These are phyloP conservation scores for Botrytis byssoidea DNA, from an alignment of 2,329 filamentous ascomycete species.

Conservation along the genomic window DNA sequence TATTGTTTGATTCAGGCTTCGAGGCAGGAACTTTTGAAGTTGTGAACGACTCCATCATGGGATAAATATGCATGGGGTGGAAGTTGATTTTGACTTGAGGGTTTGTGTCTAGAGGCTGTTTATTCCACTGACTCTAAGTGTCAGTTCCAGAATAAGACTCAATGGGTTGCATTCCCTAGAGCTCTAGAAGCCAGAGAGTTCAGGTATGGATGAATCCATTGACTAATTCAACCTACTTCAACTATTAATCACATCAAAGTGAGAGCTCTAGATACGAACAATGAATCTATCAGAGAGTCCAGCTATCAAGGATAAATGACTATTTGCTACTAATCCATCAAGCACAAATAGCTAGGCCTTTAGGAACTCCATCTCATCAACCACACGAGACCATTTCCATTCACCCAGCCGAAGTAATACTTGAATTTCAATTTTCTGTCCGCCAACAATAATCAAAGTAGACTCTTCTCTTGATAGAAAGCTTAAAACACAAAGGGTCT, in stretches of 20 bases:
- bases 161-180: fast-evolving
- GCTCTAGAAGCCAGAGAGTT: not conserved
- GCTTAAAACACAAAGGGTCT: not conserved
- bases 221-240: not conserved
- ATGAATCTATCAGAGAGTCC: not conserved
- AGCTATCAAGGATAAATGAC: not conserved
- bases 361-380: not conserved
- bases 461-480: not conserved
- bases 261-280: not conserved
- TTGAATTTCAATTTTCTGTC: not conserved
- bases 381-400: not conserved
- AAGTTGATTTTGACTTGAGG: not conserved
- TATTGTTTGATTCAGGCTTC: not conserved
- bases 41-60: not conserved
- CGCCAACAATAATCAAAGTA: not conserved
- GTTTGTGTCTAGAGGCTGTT: not conserved
- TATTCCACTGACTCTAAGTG: fast-evolving
- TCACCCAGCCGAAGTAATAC: fast-evolving
- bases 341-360: not conserved
- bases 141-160: not conserved
- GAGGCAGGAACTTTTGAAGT: not conserved
- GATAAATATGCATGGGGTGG: not conserved
- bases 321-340: not conserved
- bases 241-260: not conserved
- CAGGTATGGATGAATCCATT: not conserved